A percentile compares a stretch with the other conserved stretches of the same genome.
Evolutionary conservation across 805 yeast genomes (phyloP).

Genomic region (Ogataea allantospora): DNA sequence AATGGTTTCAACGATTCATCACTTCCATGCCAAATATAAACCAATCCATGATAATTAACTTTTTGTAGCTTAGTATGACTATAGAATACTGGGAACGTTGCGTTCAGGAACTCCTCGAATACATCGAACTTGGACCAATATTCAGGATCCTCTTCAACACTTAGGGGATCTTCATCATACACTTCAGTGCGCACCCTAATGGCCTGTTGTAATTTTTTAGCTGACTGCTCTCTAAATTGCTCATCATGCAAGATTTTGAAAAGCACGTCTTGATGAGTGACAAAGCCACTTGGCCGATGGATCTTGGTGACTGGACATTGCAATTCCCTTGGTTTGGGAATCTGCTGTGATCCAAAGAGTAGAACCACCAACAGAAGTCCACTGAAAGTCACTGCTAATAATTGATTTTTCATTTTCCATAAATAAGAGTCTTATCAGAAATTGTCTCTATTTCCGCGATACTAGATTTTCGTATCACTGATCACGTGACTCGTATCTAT

Average conservation of each 20-base stretch:
- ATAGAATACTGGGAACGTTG: constrained; percentile 42
- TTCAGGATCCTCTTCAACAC: constrained; percentile 47
- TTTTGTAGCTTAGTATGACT: constrained; percentile 34
- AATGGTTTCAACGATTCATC: constrained; percentile 40
- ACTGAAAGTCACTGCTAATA: too few species aligned
- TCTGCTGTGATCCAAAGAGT: not conserved
- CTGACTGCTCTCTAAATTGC: constrained; percentile 39
- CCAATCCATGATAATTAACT: constrained; percentile 45
- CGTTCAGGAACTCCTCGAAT: constrained; percentile 40
- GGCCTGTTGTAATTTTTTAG: constrained; percentile 52
- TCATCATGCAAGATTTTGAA: constrained; percentile 37
- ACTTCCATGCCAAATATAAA: constrained; percentile 45
- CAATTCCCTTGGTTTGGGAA: not conserved
- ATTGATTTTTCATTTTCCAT: too few species aligned
- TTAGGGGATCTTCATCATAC: constrained; percentile 48
- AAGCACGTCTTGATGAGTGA: constrained; percentile 32
- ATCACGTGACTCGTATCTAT: not conserved
- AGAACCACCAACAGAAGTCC: not conserved
- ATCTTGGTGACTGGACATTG: constrained; percentile 20
- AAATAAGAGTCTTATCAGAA: not conserved
- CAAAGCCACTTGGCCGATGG: constrained; percentile 34
- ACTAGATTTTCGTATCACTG: not conserved
- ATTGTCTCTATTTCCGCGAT: not conserved
- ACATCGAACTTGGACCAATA: constrained; percentile 38
- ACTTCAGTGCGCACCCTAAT: constrained; percentile 64